Conservation (phyloP, 306 rosid species). For the Ziziphus jujuba region DNA sequence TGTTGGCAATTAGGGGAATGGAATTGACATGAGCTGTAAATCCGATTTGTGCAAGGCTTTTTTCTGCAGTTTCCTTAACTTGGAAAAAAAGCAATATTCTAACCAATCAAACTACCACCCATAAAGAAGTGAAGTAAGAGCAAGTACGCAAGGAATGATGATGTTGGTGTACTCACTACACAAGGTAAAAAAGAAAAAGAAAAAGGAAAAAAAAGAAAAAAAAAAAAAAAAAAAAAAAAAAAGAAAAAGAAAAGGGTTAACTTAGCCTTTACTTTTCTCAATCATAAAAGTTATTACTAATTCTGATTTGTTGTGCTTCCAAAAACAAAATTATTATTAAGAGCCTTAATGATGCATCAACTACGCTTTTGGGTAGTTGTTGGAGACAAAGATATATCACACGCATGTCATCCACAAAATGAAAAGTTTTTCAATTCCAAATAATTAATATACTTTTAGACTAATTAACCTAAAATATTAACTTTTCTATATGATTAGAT, state of each 20-base stretch:
- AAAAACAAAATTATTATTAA: conserved; percentile 6
- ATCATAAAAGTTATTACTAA: conserved; percentile 47
- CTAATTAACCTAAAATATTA: background rate
- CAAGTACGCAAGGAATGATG: conserved; percentile 21
- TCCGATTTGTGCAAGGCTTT: background rate
- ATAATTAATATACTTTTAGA: background rate
- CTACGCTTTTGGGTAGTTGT: conserved; percentile 21
- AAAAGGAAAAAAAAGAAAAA: too few species aligned
- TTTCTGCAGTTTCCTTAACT: conserved; percentile 47
- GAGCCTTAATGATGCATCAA: conserved; percentile 40
- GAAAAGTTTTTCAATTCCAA: background rate
- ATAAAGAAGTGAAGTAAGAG: conserved; percentile 43
- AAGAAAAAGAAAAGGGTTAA: conserved; percentile 21
- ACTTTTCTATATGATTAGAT: too few species aligned
- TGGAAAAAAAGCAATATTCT: conserved; percentile 53
- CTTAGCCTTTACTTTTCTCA: conserved; percentile 74
- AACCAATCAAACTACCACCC: conserved; percentile 26
- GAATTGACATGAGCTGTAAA: conserved; percentile 22
- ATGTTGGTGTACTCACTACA: conserved; percentile 37
- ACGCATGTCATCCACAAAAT: background rate
- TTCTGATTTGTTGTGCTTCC: conserved; percentile 16
- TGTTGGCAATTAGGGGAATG: background rate
- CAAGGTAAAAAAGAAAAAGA: too few species aligned
- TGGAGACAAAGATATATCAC: conserved; percentile 31
- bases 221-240: too few species aligned